Base-by-base conservation (phyloP, 257 asterid species). In the Solanum gandarillasii region DNA sequence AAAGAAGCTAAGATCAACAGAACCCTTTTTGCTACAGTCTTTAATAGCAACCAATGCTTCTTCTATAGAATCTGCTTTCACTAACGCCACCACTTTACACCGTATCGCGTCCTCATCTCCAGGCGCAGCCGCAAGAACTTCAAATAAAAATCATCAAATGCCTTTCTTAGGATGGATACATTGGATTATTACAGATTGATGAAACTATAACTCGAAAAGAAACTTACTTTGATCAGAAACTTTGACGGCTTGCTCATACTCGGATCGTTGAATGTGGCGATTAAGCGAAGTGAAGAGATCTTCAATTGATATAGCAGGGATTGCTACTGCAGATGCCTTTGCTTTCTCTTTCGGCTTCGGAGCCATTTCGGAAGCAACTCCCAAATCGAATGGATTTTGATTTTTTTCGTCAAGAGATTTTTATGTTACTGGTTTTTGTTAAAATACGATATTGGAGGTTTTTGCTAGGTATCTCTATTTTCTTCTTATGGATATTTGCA, bases 301-400 rank as follows among this genome's bases (percentile, higher is more conserved):
- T 55, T 55, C 65, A 55, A 55, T 55, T 55, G 65, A 7, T 55
- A 18, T 55, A 18, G 65, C 65, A 55, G 65, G 65, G 65, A 0
- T 55, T 3, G 65, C 65, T 55, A 55, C 65, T 55, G 65, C 65
- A 18, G 65, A 55, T 55, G 65, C 65, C n/a, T 55, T 55, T 55
- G 65, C 65, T 55, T 55, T 55, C 65, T 55, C 65, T 55, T 55
- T 55, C 2, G 65, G n/a, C 65, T 55, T 55, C 65, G 65, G 65
- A 55, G 65, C 65, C 65, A 55, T 55, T 55, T 55, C 65, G 3
- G 11, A 55, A 55, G 65, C n/a, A 55, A 55, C 0, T 55, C 65
- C 65, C n/a, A 18, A 55, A 55, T 55, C n/a, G 89, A 76, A 76
- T 87, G 91, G 89, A 90, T 60, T 88, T 35, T 71, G 88, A 75